Conservation (phyloP, 176 grass and related monocot genomes). For the Coix lacrymajobi region DNA sequence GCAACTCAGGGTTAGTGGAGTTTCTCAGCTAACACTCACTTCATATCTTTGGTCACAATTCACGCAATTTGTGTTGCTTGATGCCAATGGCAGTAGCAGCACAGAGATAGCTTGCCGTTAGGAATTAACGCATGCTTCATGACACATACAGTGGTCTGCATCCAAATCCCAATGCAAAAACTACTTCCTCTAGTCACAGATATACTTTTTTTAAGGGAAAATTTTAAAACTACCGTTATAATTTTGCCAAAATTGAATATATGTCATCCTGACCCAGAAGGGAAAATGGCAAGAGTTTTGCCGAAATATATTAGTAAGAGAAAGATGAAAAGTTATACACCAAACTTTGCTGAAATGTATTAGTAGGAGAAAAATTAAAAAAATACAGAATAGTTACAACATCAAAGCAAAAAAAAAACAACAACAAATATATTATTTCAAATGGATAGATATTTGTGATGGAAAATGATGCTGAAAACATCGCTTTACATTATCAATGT, state of each 20-base stretch:
- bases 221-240: no score
- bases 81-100: background rate
- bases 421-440: background rate
- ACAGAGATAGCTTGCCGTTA: conserved; percentile 7
- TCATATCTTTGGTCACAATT: conserved; percentile 9
- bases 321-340: no score
- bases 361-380: no score
- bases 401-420: no score
- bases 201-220: no score
- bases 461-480: background rate
- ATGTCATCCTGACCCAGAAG: no score
- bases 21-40: background rate
- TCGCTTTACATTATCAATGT: background rate
- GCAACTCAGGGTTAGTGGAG: background rate
- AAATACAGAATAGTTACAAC: no score
- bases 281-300: no score
- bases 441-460: background rate
- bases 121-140: background rate
- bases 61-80: conserved; percentile 10
- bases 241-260: no score
- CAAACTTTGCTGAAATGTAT: no score
- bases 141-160: background rate
- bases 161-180: background rate
- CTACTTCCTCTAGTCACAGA: background rate
- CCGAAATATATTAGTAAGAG: no score